These are phyloP conservation scores for Aspergillus fructus DNA, from an alignment of 2,329 filamentous ascomycete species.

Conservation along the genomic window DNA sequence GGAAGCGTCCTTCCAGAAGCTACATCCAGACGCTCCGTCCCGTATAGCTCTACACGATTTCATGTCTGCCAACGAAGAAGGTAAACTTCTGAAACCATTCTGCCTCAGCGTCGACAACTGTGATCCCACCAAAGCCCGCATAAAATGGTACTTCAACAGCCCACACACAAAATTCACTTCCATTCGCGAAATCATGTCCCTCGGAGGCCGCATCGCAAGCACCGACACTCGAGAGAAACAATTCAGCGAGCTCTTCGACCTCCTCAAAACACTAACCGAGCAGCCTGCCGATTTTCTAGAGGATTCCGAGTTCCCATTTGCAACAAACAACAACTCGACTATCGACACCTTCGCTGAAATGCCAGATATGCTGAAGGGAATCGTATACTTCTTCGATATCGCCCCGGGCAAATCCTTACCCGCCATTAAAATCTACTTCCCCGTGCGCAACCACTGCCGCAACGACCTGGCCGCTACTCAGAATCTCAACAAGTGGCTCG, in stretches of 20 bases:
- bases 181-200: constrained; percentile 9
- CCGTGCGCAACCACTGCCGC: background rate
- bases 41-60: background rate
- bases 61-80: background rate
- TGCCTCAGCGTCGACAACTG: constrained; percentile 10
- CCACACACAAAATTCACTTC: constrained; percentile 3
- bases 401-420: background rate
- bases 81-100: constrained; percentile 4
- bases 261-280: constrained; percentile 2
- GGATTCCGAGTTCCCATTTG: background rate
- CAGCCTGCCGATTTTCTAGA: background rate
- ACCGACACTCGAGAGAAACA: background rate
- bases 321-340: background rate
- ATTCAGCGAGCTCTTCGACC: constrained; percentile 3
- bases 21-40: background rate
- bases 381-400: constrained; percentile 11
- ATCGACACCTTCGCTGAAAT: background rate
- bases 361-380: background rate
- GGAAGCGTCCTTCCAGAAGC: constrained; percentile 2
- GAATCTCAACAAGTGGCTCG: constrained; percentile 3
- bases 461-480: constrained; percentile 3
- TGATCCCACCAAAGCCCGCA: constrained; percentile 1
- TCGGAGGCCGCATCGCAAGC: background rate
- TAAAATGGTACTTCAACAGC: constrained; percentile 10
- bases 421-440: constrained; percentile 6